Evolutionary conservation across 2,329 filamentous ascomycete genomes (phyloP).

Genomic region (Thelonectria discophora): DNA sequence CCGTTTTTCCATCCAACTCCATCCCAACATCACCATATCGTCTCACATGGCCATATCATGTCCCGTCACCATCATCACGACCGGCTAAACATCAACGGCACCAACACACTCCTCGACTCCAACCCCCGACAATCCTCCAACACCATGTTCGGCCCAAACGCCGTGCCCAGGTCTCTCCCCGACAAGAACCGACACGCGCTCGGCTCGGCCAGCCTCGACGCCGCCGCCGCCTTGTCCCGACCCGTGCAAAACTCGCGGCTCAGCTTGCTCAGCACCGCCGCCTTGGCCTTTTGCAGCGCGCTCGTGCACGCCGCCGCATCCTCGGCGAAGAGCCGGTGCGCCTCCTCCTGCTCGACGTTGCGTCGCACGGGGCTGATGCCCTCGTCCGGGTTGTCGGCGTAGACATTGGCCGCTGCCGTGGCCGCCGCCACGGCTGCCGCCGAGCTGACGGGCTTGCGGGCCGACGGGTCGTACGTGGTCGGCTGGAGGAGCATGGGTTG

Average conservation of each 20-base stretch:
- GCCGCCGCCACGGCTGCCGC: neutral
- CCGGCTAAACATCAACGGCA: slow-evolving; percentile 69
- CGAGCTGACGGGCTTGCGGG: slow-evolving; percentile 4
- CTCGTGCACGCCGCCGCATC: slow-evolving; percentile 63
- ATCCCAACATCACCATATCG: slow-evolving; percentile 8
- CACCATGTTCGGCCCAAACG: slow-evolving; percentile 47
- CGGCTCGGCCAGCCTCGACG: slow-evolving; percentile 44
- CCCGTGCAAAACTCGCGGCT: slow-evolving; percentile 58
- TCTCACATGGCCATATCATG: too few species aligned
- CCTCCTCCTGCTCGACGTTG: slow-evolving; percentile 64
- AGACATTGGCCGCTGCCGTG: slow-evolving; percentile 16
- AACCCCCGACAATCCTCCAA: slow-evolving; percentile 56
- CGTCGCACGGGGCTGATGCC: slow-evolving; percentile 67
- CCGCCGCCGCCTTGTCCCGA: slow-evolving; percentile 39
- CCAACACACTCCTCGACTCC: slow-evolving; percentile 62
- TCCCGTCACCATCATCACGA: slow-evolving; percentile 38
- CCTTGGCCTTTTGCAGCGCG: slow-evolving; percentile 67
- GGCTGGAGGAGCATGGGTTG: slow-evolving; percentile 65
- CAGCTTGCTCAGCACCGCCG: slow-evolving; percentile 67
- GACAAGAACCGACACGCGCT: slow-evolving; percentile 48
- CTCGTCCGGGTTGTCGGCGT: slow-evolving; percentile 45
- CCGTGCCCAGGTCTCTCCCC: slow-evolving; percentile 43
- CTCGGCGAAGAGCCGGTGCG: slow-evolving; percentile 64
- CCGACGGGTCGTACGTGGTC: slow-evolving; percentile 62
- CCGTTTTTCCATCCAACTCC: neutral